phyloP scores from a whole-genome alignment of 1,284 basidiomycete genomes.

The Jaminaea rosea region DNA sequence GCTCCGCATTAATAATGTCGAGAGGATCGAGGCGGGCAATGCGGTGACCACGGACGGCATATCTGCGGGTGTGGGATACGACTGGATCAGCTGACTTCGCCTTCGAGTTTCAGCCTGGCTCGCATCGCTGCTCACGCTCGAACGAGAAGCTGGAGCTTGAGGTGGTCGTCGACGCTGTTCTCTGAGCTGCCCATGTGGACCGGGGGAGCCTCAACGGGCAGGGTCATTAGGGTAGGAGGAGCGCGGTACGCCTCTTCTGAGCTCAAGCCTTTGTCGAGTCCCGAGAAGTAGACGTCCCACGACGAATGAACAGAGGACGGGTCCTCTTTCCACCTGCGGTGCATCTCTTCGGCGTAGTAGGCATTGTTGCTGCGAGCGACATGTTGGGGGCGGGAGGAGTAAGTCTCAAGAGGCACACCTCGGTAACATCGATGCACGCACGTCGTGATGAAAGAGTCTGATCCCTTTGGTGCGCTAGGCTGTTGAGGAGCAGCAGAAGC shows the following conservation, averaged over 20 bases:
- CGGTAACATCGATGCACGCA: constrained; percentile 7
- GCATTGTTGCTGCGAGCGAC: constrained; percentile 62
- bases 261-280: constrained; percentile 77
- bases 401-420: not conserved
- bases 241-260: constrained; percentile 76
- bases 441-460: constrained; percentile 28
- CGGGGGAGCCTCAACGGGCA: constrained; percentile 69
- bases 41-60: constrained; percentile 97
- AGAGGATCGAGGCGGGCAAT: constrained; percentile 91
- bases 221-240: constrained; percentile 61
- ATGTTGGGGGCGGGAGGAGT: not conserved
- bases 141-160: constrained; percentile 86
- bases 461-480: constrained; percentile 27
- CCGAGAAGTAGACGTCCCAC: constrained; percentile 91
- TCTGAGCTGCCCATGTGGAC: constrained; percentile 60
- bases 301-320: constrained; percentile 84
- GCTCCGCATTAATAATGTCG: constrained; percentile 80
- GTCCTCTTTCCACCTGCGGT: constrained; percentile 51
- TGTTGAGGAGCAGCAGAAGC: constrained; percentile 24
- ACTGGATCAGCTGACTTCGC: constrained; percentile 50
- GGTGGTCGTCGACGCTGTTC: constrained; percentile 74
- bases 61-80: constrained; percentile 56
- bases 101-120: not conserved
- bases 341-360: constrained; percentile 82
- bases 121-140: constrained; percentile 51